phyloP scores from a whole-genome alignment of 2,329 filamentous ascomycete genomes.

The Xylaria sp. region DNA sequence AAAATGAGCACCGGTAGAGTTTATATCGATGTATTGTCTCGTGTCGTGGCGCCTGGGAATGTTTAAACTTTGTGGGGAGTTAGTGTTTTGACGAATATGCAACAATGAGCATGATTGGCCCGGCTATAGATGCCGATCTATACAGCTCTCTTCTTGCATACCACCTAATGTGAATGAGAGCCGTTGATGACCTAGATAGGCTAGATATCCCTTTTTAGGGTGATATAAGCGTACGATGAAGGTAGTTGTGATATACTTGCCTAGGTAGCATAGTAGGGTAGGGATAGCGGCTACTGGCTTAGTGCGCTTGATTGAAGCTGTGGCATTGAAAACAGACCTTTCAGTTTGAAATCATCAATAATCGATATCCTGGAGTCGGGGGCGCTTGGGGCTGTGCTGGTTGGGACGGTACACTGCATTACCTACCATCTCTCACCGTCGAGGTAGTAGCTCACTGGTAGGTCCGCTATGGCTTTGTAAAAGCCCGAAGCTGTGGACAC shows the following conservation, averaged over 20 bases:
- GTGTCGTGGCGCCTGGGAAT: background rate
- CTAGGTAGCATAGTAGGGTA: background rate
- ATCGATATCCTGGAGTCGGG: conserved; percentile 9
- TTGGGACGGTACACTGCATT: conserved; percentile 10
- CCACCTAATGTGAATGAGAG: background rate
- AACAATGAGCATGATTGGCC: conserved; percentile 3
- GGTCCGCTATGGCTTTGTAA: background rate
- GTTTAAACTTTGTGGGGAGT: background rate
- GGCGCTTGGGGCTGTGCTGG: conserved; percentile 30
- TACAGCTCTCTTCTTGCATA: conserved; percentile 1
- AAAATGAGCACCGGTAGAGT: conserved; percentile 6
- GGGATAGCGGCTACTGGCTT: background rate
- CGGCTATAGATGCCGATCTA: conserved; percentile 5
- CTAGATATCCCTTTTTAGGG: background rate
- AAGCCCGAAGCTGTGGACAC: conserved; percentile 10
- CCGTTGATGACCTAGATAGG: background rate
- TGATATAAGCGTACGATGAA: background rate
- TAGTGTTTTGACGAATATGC: background rate
- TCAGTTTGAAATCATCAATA: conserved; percentile 7
- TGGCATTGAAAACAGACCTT: conserved; percentile 5
- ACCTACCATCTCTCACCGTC: conserved; percentile 36
- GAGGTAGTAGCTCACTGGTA: conserved; percentile 19
- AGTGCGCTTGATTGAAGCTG: background rate
- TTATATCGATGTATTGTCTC: conserved; percentile 13
- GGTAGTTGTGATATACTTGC: background rate